Evolutionary conservation across 768 basidiomycete genomes (phyloP).

Genomic region (Russula griseocarnosa): DNA sequence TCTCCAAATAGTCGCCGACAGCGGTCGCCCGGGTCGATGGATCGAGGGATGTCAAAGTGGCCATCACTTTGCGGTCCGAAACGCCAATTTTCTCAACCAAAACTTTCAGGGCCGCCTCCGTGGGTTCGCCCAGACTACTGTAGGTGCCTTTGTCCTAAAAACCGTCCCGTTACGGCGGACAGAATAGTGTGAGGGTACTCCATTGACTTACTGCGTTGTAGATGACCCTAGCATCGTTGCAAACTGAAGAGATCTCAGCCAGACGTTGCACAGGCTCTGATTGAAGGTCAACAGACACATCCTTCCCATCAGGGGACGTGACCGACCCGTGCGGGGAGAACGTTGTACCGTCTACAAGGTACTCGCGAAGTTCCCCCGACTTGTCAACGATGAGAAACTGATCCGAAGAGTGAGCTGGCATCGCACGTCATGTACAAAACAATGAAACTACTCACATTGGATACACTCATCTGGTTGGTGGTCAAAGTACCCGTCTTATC

Average conservation of each 20-base stretch:
- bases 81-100: slow-evolving; percentile 92
- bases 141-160: slow-evolving; percentile 74
- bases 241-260: slow-evolving; percentile 88
- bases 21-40: slow-evolving; percentile 68
- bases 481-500: slow-evolving; percentile 98
- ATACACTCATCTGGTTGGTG: slow-evolving; percentile 97
- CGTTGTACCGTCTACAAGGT: slow-evolving; percentile 84
- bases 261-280: slow-evolving; percentile 75
- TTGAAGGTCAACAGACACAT: slow-evolving; percentile 50
- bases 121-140: slow-evolving; percentile 89
- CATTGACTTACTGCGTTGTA: slow-evolving; percentile 61
- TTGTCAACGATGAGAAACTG: slow-evolving; percentile 76
- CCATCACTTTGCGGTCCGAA: slow-evolving; percentile 51
- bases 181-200: not conserved
- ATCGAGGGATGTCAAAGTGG: slow-evolving; percentile 54
- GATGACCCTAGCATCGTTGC: slow-evolving; percentile 90
- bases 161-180: slow-evolving; percentile 17
- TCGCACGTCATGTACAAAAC: not conserved
- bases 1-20: slow-evolving; percentile 80
- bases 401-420: not conserved
- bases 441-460: slow-evolving; percentile 47
- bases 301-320: slow-evolving; percentile 60
- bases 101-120: slow-evolving; percentile 94
- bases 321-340: slow-evolving; percentile 84
- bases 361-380: slow-evolving; percentile 55